Base-by-base conservation (phyloP, 2,329 filamentous ascomycete species). In the Trichoderma hamatum region DNA sequence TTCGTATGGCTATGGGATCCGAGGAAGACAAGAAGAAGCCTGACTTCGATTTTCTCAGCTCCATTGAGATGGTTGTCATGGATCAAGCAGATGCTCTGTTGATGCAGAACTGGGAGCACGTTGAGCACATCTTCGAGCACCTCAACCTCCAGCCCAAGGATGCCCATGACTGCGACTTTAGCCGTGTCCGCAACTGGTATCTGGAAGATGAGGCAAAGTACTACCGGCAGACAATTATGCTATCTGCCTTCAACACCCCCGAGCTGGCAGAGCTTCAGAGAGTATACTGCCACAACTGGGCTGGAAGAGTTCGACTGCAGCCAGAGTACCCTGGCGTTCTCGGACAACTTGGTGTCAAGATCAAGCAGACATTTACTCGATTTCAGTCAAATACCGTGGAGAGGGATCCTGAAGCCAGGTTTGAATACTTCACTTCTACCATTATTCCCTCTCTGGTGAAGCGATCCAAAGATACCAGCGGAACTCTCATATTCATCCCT, bases 51-150 rank as follows among this genome's bases (percentile, higher is more conserved):
- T 99, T 97, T 77, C 85, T 99, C 16, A 95, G 92, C 69, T 98
- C 95, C 1, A 92, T 99, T 74, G 96, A 99, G 80, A 81, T 99
- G 63, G 89, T 96, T 36, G 85, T 98, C 58, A 85, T 97, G 70
- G 96, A 99, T 78, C 94, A 98, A 80, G 91, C 93, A 14, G 94
- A 98, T 79, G 94, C 94, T 0, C 87, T 97, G 52, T 87, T 97
- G 10, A 97, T 97, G 94, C 96, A 99, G 79, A 98, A 97, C 78
- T 98, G 95, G 94, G 94, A 97, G 76, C 95, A 99, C 77, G 88
- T 97, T 70, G 92, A 96, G 78, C 92, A 92, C 78, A 92, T 97
- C 74, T 94, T 98, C 76, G 89, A 93, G 71, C 93, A 97, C 78
- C 86, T 99, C 71, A 99, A 99, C 78, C 85, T 92, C 26, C 93